Percentiles rank a stretch among this genome's conserved stretches.
Evolutionary conservation across 2,329 filamentous ascomycete genomes (phyloP).

Genomic region (Cercospora sojina): DNA sequence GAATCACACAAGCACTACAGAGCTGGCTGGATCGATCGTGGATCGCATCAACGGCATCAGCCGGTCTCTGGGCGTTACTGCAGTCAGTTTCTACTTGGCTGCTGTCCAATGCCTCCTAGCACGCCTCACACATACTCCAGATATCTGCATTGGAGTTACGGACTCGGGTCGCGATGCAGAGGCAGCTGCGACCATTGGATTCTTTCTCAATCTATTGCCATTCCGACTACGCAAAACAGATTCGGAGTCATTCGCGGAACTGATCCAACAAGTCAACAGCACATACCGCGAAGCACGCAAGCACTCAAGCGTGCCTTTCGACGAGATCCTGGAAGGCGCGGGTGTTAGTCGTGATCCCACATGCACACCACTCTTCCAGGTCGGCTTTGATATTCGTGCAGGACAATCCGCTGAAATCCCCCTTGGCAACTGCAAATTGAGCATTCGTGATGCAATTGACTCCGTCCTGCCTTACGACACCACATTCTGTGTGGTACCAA

Average conservation of each 20-base stretch:
- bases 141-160: conserved; percentile 46
- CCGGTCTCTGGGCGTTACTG: conserved; percentile 16
- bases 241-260: conserved; percentile 4
- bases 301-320: conserved; percentile 37
- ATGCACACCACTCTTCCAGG: conserved; percentile 41
- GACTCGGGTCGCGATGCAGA: conserved; percentile 41
- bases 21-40: conserved; percentile 2
- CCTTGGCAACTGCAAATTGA: conserved; percentile 20
- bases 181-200: conserved; percentile 37
- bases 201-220: conserved; percentile 45
- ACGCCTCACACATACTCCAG: conserved; percentile 30
- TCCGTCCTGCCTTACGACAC: conserved; percentile 20
- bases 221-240: conserved; percentile 31
- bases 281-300: conserved; percentile 27
- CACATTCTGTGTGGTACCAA: conserved; percentile 20
- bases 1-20: conserved; percentile 9
- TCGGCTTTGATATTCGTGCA: conserved; percentile 35
- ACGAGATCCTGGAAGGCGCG: conserved; percentile 37
- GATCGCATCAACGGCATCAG: conserved; percentile 17
- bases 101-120: conserved; percentile 37
- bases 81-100: conserved; percentile 42
- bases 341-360: conserved; percentile 28
- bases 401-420: conserved; percentile 15
- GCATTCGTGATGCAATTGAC: conserved; percentile 12
- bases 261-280: conserved; percentile 15